phyloP scores from a whole-genome alignment of 148 eudicot species.

The Vaccinium darrowii region DNA sequence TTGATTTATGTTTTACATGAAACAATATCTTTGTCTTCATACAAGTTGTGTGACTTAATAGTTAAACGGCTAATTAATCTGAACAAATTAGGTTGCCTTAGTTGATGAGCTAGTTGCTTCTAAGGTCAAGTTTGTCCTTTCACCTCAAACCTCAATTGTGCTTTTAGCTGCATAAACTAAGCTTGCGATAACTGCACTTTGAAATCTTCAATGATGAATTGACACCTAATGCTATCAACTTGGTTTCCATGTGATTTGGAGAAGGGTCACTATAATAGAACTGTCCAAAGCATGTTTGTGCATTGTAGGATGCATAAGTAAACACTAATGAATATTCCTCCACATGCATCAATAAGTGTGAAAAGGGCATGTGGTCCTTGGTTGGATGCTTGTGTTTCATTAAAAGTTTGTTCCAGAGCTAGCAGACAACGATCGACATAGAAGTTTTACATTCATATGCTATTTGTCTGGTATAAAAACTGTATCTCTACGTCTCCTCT shows the following conservation, averaged over 20 bases:
- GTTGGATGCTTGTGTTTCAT: not conserved
- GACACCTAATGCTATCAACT: not conserved
- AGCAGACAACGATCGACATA: not conserved
- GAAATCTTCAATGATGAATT: constrained; percentile 2
- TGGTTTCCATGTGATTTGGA: constrained; percentile 10
- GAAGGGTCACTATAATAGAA: not conserved
- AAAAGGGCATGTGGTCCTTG: constrained; percentile 30
- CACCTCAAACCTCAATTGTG: not conserved
- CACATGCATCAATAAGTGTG: not conserved
- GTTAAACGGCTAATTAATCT: not conserved
- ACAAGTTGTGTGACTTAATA: not conserved
- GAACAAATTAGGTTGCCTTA: not conserved
- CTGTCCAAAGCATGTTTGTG: not conserved
- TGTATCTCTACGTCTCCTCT: not conserved
- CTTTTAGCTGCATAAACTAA: not conserved
- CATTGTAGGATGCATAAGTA: not conserved
- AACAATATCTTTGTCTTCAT: not conserved
- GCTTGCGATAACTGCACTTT: not conserved
- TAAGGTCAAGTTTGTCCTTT: not conserved
- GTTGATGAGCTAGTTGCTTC: not conserved
- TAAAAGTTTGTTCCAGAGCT: not conserved
- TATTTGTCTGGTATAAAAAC: not conserved
- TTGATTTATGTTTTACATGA: not conserved
- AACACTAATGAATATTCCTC: not conserved
- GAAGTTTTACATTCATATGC: constrained; percentile 1